These are phyloP conservation scores for Lichtheimia hyalospora DNA, from an alignment of 371 early-diverging fungal species.

Conservation along the genomic window DNA sequence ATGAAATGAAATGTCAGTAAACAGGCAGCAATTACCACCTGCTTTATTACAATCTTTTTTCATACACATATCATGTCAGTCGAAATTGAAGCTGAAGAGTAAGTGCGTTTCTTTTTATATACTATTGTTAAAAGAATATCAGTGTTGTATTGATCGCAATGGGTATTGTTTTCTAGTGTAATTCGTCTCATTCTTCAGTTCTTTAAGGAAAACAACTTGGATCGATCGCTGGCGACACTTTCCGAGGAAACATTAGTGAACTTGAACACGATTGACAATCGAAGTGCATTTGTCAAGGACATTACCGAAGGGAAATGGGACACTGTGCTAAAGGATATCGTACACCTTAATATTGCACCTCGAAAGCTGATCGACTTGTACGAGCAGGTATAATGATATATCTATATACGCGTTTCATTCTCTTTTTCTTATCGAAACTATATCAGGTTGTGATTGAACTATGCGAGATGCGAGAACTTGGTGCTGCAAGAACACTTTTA, in stretches of 20 bases:
- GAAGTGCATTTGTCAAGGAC: conserved; percentile 67
- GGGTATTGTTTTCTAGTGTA: conserved; percentile 43
- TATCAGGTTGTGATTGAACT: conserved; percentile 81
- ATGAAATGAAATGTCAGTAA: too few relatives aligned
- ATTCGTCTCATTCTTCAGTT: conserved; percentile 90
- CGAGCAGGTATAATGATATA: conserved; percentile 72
- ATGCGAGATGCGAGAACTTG: conserved; percentile 77
- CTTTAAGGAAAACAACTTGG: conserved; percentile 85
- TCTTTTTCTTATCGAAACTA: background rate
- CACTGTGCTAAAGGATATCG: conserved; percentile 71
- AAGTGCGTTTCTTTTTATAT: conserved; percentile 10
- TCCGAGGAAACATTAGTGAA: conserved; percentile 81
- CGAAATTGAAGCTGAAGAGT: conserved; percentile 74
- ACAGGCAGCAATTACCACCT: too few relatives aligned
- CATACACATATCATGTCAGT: conserved; percentile 31
- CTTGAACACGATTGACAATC: conserved; percentile 82
- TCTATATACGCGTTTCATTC: background rate
- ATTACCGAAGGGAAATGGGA: conserved; percentile 88
- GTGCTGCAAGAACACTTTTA: conserved; percentile 82
- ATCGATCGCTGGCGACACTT: conserved; percentile 65
- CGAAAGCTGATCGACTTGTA: conserved; percentile 80
- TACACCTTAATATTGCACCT: conserved; percentile 65
- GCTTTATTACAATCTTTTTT: too few relatives aligned
- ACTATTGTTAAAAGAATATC: too few relatives aligned
- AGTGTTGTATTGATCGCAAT: too few relatives aligned